Percentiles rank a stretch among this genome's conserved stretches.
phyloP scores from a whole-genome alignment of 441 rosid species.

The Adansonia grandidieri region DNA sequence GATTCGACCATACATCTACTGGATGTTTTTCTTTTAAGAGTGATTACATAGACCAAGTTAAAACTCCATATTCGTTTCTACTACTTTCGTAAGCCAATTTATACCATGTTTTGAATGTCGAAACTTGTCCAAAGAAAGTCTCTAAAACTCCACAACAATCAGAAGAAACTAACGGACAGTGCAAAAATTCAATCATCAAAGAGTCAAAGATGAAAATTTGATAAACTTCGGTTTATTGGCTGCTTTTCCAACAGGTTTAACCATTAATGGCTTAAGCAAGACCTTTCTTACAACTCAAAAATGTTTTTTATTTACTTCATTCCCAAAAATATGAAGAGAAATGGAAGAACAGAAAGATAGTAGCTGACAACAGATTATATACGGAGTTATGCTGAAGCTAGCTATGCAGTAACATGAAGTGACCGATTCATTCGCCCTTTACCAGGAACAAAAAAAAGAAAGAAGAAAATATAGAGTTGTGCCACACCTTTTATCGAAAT shows the following conservation, averaged over 20 bases:
- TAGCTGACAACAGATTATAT: slow-evolving; percentile 9
- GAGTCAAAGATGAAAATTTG: not conserved
- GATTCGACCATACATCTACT: too few species aligned
- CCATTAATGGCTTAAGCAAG: too few species aligned
- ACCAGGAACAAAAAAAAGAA: not conserved
- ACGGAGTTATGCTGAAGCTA: not conserved
- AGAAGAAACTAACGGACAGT: not conserved
- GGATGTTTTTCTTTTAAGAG: too few species aligned
- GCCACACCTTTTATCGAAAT: not conserved
- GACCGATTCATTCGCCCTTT: not conserved
- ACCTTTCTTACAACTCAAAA: too few species aligned
- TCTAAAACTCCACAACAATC: not conserved
- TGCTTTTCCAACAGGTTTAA: too few species aligned
- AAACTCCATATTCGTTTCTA: too few species aligned
- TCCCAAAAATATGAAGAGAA: not conserved
- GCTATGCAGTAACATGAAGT: not conserved
- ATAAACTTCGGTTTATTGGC: not conserved
- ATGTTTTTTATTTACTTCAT: too few species aligned
- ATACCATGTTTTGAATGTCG: not conserved
- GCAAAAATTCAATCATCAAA: not conserved
- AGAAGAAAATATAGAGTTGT: not conserved
- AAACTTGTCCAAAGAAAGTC: not conserved
- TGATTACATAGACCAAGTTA: too few species aligned
- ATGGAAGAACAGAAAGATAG: not conserved
- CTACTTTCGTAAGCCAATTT: too few species aligned